A percentile compares a stretch with the other conserved stretches of the same genome.
phyloP scores from a whole-genome alignment of 2,329 filamentous ascomycete genomes.

The Xylaria sp. region DNA sequence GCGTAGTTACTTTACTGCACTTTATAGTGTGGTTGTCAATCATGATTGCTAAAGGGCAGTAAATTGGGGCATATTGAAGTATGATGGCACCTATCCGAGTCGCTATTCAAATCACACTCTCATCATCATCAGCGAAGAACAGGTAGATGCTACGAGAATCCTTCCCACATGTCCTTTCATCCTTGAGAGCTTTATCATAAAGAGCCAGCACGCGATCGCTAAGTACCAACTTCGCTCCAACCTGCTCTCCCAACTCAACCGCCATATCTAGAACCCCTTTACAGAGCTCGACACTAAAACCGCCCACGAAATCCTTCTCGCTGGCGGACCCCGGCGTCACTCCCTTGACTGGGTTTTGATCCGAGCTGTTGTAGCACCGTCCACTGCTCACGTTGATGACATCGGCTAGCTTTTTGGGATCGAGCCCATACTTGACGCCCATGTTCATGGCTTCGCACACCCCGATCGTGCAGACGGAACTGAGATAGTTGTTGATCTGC shows the following conservation, averaged over 20 bases:
- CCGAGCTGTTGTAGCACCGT: constrained; percentile 32
- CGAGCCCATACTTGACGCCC: constrained; percentile 32
- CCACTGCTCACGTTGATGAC: constrained; percentile 35
- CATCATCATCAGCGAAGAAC: constrained; percentile 29
- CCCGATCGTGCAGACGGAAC: constrained; percentile 30
- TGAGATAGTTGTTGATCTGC: constrained; percentile 36
- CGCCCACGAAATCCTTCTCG: constrained; percentile 30
- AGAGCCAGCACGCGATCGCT: constrained; percentile 28
- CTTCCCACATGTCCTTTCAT: constrained; percentile 29
- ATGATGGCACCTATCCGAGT: neutral
- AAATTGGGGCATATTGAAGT: neutral
- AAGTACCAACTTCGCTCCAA: constrained; percentile 21
- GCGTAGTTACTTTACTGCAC: too few species aligned
- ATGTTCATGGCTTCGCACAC: constrained; percentile 36
- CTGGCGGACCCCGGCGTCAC: constrained; percentile 28
- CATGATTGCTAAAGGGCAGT: too few species aligned
- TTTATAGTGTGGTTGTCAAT: too few species aligned
- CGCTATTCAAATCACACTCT: constrained; percentile 7
- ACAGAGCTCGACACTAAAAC: constrained; percentile 33
- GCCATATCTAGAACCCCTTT: constrained; percentile 35
- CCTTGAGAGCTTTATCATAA: constrained; percentile 33
- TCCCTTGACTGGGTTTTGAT: constrained; percentile 33
- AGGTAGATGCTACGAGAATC: constrained; percentile 34
- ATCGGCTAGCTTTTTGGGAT: constrained; percentile 30
- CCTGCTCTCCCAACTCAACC: constrained; percentile 27